Base-by-base conservation (phyloP, 352 stramenopile genomes). In the Phytophthora syringae region DNA sequence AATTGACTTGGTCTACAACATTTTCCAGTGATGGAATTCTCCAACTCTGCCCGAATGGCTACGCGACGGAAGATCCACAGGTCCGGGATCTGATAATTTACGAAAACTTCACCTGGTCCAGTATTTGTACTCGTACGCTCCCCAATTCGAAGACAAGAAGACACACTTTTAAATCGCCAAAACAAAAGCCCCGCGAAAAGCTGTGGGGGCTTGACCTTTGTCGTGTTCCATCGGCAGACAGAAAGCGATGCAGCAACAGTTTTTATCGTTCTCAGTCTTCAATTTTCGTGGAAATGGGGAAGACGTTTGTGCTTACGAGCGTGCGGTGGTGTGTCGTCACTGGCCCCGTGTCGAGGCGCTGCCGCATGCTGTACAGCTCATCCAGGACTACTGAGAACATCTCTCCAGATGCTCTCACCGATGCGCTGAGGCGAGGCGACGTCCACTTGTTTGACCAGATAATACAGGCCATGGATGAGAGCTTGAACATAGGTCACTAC, bases 301-400 rank as follows among this genome's bases (percentile, higher is more conserved):
- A 44, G 5, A 21, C 6, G 9, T 45, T 45, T 45, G 39, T 45
- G 5, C 39, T 45, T 45, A 9, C 44, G n/a, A 64, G 28, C 24
- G 37, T 69, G 39, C 25, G n/a, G 44, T 54, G 22, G 45, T 58
- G 12, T 64, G 61, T 42, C 47, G 37, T 11, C 27, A 53, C 5
- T 30, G 32, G 15, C 28, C 43, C 7, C 12, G 22, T 32, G 32
- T 48, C n/a, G 27, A 52, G 21, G 25, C 25, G 2, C 37, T 69
- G 5, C 61, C 36, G 4, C 53, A 59, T 32, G 61, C 47, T 6
- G 24, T 48, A 0, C 27, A 54, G 37, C 47, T 64, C 10, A 64
- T 67, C 36, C 30, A 56, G 7, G 42, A 5, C 13, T 62, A 27
- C 25, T 5, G 28, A 37, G 9, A 34, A 18, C 10, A 43, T 59